phyloP scores from a whole-genome alignment of 306 rosid genomes.

The Cercis canadensis region DNA sequence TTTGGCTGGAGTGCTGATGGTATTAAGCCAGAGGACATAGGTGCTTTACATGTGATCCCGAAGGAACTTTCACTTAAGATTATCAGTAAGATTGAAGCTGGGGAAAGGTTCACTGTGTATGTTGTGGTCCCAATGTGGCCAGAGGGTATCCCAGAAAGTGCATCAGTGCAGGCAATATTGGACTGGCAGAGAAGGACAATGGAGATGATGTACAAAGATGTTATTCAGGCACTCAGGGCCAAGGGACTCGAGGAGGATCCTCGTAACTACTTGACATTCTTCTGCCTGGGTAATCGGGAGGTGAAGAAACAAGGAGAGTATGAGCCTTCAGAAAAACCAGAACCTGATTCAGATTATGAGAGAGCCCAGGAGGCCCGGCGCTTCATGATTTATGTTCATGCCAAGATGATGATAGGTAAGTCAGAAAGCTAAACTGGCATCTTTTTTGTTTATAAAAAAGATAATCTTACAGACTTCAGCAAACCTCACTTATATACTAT shows the following conservation, averaged over 20 bases:
- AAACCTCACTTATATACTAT: not conserved
- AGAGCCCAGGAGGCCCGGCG: conserved; percentile 72
- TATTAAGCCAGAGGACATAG: conserved; percentile 69
- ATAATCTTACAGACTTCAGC: conserved; percentile 1
- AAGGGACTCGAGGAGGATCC: conserved; percentile 71
- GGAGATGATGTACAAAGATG: conserved; percentile 79
- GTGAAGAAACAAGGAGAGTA: conserved; percentile 73
- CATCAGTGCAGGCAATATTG: conserved; percentile 79
- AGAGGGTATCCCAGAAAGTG: conserved; percentile 76
- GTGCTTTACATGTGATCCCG: conserved; percentile 71
- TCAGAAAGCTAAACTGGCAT: conserved; percentile 13
- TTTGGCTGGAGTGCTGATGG: conserved; percentile 60
- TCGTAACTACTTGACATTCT: conserved; percentile 75
- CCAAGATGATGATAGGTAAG: conserved; percentile 83
- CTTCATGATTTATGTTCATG: conserved; percentile 79
- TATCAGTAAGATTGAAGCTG: conserved; percentile 74
- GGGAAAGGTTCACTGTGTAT: conserved; percentile 70
- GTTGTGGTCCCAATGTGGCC: conserved; percentile 84
- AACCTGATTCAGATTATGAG: conserved; percentile 59
- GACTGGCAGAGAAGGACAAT: conserved; percentile 81
- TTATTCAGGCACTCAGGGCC: conserved; percentile 60
- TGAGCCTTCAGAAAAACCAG: conserved; percentile 65
- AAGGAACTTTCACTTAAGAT: conserved; percentile 78
- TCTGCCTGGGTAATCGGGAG: conserved; percentile 81
- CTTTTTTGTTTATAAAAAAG: not conserved